A percentile compares a stretch with the other conserved stretches of the same genome.
Evolutionary conservation across 495 filamentous ascomycete species (phyloP).

Genomic region (Amniculicola lignicola): DNA sequence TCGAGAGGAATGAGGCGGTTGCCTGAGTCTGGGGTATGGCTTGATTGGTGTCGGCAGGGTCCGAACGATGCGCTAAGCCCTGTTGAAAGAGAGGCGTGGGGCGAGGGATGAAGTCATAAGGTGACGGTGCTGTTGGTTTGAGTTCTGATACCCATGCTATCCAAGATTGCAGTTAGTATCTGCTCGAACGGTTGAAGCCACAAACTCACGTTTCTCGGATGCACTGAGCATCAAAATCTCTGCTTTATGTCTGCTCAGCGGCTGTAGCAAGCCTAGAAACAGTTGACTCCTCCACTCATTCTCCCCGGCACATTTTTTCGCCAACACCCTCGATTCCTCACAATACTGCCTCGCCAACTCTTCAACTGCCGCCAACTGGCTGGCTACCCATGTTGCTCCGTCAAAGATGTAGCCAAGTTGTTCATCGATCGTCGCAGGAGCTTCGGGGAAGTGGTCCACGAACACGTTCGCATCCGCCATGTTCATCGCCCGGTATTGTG

Average conservation of each 20-base stretch:
- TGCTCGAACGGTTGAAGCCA: not conserved
- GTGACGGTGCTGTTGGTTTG: not conserved
- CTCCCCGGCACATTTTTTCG: not conserved
- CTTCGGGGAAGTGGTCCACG: not conserved
- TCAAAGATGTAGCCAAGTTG: constrained; percentile 2
- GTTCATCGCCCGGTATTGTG: constrained; percentile 3
- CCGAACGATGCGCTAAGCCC: not conserved
- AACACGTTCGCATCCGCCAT: constrained; percentile 5
- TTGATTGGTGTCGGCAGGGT: not conserved
- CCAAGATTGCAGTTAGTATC: not conserved
- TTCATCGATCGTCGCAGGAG: not conserved
- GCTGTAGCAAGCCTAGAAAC: not conserved
- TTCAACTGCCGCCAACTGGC: not conserved
- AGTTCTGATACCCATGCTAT: constrained; percentile 6
- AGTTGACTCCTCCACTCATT: constrained; percentile 3
- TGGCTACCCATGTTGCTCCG: not conserved
- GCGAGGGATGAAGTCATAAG: not conserved
- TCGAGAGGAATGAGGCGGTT: not conserved
- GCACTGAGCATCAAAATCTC: constrained; percentile 3
- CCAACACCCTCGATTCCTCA: constrained; percentile 1
- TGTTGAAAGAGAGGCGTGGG: not conserved
- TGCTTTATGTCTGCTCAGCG: not conserved
- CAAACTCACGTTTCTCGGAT: not conserved
- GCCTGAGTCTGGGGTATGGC: no score
- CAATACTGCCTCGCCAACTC: constrained; percentile 2